Evolutionary conservation across 345 rosid genomes (phyloP), one percentile per base, ranked within the genome.

Genomic region (Raphanus sativus): DNA sequence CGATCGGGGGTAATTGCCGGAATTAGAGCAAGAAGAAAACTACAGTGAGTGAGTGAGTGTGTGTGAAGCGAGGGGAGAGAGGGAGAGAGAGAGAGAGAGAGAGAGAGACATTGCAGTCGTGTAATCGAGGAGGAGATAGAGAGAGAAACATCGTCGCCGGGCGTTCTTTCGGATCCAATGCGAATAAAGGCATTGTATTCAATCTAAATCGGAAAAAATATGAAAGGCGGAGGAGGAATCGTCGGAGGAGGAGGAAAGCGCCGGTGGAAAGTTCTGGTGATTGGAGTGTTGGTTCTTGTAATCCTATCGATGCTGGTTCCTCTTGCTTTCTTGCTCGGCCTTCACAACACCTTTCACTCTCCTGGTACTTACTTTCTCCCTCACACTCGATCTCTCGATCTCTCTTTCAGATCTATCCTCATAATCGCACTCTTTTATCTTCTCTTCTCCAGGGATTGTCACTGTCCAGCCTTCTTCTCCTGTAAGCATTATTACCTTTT

Each of bases 241-340:
- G 71, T 78, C 17, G 81, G 76, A 25, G 72, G 72, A 9, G 82
- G 84, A 9, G 93, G 86, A 55, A 94, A 94, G 62, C 83, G 94
- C 73, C 88, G 98, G 71, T 90, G 97, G 97, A 85, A 87, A 78
- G 79, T 85, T 64, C 84, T 90, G 62, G 96, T 83, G 21, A 76
- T 87, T 61, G 95, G 92, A 17, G 97, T 92, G 2, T 88, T 90
- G 64, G 87, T 88, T 70, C 99, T 95, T 48, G 97, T 95, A 28
- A 45, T 95, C 45, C 92, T 95, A 40, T 95, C 99, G 17, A 92
- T 95, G 98, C 89, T 95, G 54, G 97, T 92, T 76, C 99, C 97
- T 63, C 95, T 95, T 29, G 96, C 88, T 62, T 90, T 95, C 77
- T 84, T 95, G 73, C 93, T 90, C 28, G 98, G 97, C 77, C 86